A percentile compares a stretch with the other conserved stretches of the same genome.
Evolutionary conservation across 2,329 filamentous ascomycete species (phyloP).

Genomic region (Colletotrichum trifolii): DNA sequence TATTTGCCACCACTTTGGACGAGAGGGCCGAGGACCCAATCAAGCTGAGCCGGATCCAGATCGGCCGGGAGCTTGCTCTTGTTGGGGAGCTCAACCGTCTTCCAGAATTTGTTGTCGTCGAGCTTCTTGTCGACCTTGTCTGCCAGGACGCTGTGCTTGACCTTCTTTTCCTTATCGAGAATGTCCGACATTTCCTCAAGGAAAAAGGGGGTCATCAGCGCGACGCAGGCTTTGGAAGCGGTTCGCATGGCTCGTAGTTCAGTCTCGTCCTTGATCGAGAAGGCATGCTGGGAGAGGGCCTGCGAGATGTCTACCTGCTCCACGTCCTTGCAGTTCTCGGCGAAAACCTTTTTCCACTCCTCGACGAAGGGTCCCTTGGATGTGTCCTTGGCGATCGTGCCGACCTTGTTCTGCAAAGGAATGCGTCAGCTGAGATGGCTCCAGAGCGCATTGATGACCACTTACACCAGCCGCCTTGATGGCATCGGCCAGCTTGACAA

Average conservation of each 20-base stretch:
- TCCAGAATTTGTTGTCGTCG: conserved; percentile 94
- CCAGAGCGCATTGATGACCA: conserved; percentile 39
- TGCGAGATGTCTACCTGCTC: conserved; percentile 88
- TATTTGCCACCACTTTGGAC: conserved; percentile 97
- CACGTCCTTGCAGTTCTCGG: conserved; percentile 82
- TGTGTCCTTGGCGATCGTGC: conserved; percentile 84
- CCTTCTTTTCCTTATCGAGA: conserved; percentile 95
- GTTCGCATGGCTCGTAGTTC: conserved; percentile 95
- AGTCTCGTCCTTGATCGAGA: conserved; percentile 94
- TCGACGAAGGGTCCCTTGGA: conserved; percentile 91
- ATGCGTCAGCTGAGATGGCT: conserved; percentile 19
- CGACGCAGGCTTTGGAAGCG: conserved; percentile 92
- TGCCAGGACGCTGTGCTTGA: conserved; percentile 88
- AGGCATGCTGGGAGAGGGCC: conserved; percentile 84
- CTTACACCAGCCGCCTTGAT: conserved; percentile 89
- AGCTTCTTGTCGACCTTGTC: conserved; percentile 91
- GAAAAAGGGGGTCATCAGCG: conserved; percentile 95
- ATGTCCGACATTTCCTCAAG: conserved; percentile 98
- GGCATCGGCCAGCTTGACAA: conserved; percentile 82
- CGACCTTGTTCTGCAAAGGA: conserved; percentile 81
- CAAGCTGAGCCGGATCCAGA: conserved; percentile 88
- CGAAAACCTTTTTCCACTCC: conserved; percentile 91
- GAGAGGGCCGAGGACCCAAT: conserved; percentile 92
- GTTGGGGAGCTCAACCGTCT: conserved; percentile 75
- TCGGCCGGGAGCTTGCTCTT: conserved; percentile 83